Evolutionary conservation across 2,329 filamentous ascomycete species (phyloP), one percentile per base, ranked within the genome.

Genomic region (Neophaeococcomyces mojaviensis): DNA sequence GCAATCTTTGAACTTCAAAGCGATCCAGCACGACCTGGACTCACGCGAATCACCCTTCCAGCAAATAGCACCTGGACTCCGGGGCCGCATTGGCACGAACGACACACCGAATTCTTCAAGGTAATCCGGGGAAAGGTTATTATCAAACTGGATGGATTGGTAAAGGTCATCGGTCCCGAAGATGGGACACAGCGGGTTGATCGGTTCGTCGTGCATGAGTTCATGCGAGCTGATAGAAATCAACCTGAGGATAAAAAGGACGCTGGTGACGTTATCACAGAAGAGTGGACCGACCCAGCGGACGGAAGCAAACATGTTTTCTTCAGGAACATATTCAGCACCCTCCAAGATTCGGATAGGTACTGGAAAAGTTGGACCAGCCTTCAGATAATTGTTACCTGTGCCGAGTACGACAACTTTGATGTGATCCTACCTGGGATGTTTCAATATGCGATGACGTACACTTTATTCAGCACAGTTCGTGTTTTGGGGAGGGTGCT

Each of bases 81-180:
- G 33, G 70, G 69, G 1, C 60, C 71, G 8, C 73, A 76, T 54
- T 76, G 70, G 66, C 73, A 76, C 50, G 65, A 67, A 44, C 54
- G 52, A 2, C 71, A 74, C 51, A 67, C 63, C 2, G 72, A 75
- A 51, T 70, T 68, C 52, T 59, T 76, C 7, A 65, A 58, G 15
- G 61, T 74, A 6, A 15, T 71, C 22, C 59, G 58, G 32, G 71
- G 69, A 10, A 58, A 58, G 5, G 63, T 69, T 2, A 48, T 49
- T 13, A 37, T 56, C 28, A 48, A 37, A 42, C 40, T 55, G 9
- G 47, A 52, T 34, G 49, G 50, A 2, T 60, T 66, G 8, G 47
- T 73, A 7, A 59, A 55, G 31, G 61, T 73, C 0, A 55, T 42
- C 4, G 41, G 37, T 7, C 44, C 44, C 26, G 44, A 24, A 12